A percentile compares a stretch with the other conserved stretches of the same genome.
These are phyloP conservation scores for Lasiodiplodia theobromae DNA, from an alignment of 2,329 filamentous ascomycete genomes.

Conservation along the genomic window DNA sequence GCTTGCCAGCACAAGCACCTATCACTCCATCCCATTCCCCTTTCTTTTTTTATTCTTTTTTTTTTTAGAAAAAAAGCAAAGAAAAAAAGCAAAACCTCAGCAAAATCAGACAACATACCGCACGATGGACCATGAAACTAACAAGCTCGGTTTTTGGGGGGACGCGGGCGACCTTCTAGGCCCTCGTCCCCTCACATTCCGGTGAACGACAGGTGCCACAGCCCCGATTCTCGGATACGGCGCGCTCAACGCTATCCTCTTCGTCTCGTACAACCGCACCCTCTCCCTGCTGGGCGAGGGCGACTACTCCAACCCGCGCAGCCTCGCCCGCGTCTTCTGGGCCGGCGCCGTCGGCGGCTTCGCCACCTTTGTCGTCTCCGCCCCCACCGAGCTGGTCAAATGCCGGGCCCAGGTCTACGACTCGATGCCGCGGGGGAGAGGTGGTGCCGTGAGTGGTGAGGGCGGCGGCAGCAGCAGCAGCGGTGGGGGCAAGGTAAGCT, in stretches of 20 bases:
- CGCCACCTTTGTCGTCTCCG: slow-evolving; percentile 83
- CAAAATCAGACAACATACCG: no score
- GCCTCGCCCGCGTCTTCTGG: slow-evolving; percentile 72
- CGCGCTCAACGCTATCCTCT: slow-evolving; percentile 87
- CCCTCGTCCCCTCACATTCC: slow-evolving; percentile 32
- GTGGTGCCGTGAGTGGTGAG: slow-evolving; percentile 36
- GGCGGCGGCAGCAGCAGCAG: not conserved
- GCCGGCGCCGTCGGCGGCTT: slow-evolving; percentile 84
- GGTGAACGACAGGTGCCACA: slow-evolving; percentile 66
- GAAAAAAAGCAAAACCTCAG: no score
- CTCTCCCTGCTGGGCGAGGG: slow-evolving; percentile 64
- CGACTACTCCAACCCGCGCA: slow-evolving; percentile 37
- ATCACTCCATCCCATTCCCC: no score
- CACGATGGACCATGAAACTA: no score
- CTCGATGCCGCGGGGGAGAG: not conserved
- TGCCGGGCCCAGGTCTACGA: slow-evolving; percentile 78
- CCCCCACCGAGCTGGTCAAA: slow-evolving; percentile 90
- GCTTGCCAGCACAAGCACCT: no score
- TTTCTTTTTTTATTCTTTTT: no score
- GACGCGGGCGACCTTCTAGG: not conserved
- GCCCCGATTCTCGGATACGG: slow-evolving; percentile 90
- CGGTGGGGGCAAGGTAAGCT: slow-evolving; percentile 50
- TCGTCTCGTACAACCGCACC: slow-evolving; percentile 89
- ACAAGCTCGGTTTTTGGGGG: no score
- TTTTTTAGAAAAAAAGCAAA: no score